Percentiles rank a stretch among this genome's conserved stretches.
These are phyloP conservation scores for Kuraishia hungarica DNA, from an alignment of 805 yeast species.

Conservation along the genomic window DNA sequence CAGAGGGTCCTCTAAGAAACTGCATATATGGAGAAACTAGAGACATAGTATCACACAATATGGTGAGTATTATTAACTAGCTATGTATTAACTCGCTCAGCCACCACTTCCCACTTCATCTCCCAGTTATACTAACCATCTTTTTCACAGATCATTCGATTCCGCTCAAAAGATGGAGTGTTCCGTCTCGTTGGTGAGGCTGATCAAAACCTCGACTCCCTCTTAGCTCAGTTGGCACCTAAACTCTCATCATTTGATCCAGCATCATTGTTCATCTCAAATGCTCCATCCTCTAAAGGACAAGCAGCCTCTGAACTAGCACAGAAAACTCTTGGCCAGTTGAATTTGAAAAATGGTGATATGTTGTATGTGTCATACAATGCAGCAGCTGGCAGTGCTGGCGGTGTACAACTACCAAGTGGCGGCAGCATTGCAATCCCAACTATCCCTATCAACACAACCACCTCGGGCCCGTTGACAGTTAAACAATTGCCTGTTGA, in stretches of 20 bases:
- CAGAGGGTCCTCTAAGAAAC: not conserved
- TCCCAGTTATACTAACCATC: not conserved
- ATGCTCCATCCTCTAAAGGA: conserved; percentile 36
- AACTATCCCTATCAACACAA: not conserved
- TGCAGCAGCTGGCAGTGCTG: not conserved
- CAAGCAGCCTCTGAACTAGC: conserved; percentile 24
- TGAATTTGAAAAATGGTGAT: conserved; percentile 54
- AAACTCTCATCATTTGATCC: conserved; percentile 15
- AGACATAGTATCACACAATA: not conserved
- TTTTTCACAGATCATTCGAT: conserved; percentile 57
- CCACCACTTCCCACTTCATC: not conserved
- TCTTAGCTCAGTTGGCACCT: conserved; percentile 22
- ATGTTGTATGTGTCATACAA: conserved; percentile 38
- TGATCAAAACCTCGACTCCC: conserved; percentile 15
- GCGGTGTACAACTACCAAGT: no score
- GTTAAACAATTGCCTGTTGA: conserved; percentile 57
- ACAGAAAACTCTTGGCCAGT: conserved; percentile 23
- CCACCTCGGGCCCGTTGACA: conserved; percentile 1
- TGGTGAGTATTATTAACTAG: not conserved
- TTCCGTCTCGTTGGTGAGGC: conserved; percentile 43
- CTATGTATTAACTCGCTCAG: no score
- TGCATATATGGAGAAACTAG: no score
- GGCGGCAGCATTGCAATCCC: conserved; percentile 4
- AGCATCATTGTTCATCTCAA: conserved; percentile 29
- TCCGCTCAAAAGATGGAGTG: conserved; percentile 81